These are phyloP conservation scores for Scedosporium aurantiacum DNA, from an alignment of 2,329 filamentous ascomycete species.

Conservation along the genomic window DNA sequence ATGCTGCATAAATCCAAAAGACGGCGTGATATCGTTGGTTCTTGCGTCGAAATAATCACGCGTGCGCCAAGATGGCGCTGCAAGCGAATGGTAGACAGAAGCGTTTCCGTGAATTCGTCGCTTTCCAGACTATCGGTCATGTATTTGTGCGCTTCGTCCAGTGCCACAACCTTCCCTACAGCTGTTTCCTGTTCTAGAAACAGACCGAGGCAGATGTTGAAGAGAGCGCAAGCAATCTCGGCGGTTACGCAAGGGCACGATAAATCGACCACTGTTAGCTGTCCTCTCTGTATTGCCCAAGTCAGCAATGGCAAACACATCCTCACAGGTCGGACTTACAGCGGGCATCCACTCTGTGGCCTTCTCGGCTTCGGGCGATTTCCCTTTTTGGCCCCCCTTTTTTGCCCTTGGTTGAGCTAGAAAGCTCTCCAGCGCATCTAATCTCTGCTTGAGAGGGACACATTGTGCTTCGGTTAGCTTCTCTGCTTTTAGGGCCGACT, in stretches of 20 bases:
- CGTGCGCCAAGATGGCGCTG: constrained; percentile 60
- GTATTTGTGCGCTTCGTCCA: constrained; percentile 74
- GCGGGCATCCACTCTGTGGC: constrained; percentile 11
- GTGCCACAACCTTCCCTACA: constrained; percentile 50
- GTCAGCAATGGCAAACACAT: no score
- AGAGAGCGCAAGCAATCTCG: constrained; percentile 57
- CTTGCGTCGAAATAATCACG: constrained; percentile 65
- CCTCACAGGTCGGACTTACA: constrained; percentile 8
- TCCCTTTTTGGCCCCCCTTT: no score
- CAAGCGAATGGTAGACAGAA: constrained; percentile 53
- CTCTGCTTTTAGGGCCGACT: constrained; percentile 16
- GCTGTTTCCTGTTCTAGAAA: constrained; percentile 44
- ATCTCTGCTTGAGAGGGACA: constrained; percentile 44
- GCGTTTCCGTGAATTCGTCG: constrained; percentile 47
- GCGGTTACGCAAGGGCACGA: constrained; percentile 60
- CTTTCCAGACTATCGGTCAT: constrained; percentile 44
- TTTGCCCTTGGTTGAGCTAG: constrained; percentile 23
- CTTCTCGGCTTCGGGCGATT: background rate
- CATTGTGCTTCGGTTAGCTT: constrained; percentile 37
- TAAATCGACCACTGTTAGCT: constrained; percentile 47
- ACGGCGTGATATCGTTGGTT: constrained; percentile 58
- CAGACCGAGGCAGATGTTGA: constrained; percentile 58
- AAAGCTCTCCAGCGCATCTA: constrained; percentile 55
- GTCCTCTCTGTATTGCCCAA: constrained; percentile 12
- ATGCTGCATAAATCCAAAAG: constrained; percentile 62